phyloP scores from a whole-genome alignment of 148 eudicot species.

The Gaultheria prostrata region DNA sequence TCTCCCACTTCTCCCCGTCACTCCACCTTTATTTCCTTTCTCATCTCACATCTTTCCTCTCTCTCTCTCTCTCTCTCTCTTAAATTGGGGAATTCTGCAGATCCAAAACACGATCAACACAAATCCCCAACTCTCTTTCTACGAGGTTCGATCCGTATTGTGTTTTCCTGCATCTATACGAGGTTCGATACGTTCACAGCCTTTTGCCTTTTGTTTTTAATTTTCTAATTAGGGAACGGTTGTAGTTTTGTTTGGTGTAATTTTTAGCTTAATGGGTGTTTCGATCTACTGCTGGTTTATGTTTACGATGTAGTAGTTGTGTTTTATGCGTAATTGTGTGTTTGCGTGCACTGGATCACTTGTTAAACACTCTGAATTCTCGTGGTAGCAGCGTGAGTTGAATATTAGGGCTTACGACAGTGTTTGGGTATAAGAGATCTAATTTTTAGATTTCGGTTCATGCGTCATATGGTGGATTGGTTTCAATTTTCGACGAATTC shows the following conservation, averaged over 20 bases:
- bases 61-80: conserved; percentile 11
- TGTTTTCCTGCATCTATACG: background rate
- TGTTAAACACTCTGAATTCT: background rate
- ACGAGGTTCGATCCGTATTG: background rate
- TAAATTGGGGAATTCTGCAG: conserved; percentile 10
- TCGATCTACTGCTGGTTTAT: conserved; percentile 2
- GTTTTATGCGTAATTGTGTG: background rate
- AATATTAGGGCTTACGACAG: conserved; percentile 8
- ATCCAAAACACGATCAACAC: background rate
- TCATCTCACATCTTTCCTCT: background rate
- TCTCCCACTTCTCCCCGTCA: conserved; percentile 16
- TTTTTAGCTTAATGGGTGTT: background rate
- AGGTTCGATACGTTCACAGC: conserved; percentile 11
- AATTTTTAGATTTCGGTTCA: background rate
- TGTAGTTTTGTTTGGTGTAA: background rate
- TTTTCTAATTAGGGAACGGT: background rate
- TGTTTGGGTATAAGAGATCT: background rate
- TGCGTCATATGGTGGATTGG: background rate
- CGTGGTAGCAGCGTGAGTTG: background rate
- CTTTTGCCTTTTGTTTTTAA: background rate
- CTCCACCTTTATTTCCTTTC: background rate
- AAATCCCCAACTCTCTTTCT: background rate
- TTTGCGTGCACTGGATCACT: conserved; percentile 11
- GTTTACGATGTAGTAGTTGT: background rate
- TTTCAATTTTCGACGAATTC: background rate